A percentile compares a stretch with the other conserved stretches of the same genome.
Conservation (phyloP, 2,329 filamentous ascomycete species). For the Hypoxylon sp. region DNA sequence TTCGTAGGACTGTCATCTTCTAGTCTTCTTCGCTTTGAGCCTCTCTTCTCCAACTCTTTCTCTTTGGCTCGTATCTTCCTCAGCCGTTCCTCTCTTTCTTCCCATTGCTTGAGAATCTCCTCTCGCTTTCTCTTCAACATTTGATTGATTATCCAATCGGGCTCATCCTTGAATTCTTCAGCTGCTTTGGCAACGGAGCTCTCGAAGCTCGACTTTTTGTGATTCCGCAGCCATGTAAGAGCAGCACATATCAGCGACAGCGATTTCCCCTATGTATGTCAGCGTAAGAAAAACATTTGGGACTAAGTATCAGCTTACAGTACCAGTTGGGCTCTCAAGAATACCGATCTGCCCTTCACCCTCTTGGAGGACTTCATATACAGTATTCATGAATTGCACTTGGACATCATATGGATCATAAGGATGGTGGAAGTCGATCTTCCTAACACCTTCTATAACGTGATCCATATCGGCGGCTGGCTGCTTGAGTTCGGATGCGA, state of each 20-base stretch:
- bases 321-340: slow-evolving; percentile 93
- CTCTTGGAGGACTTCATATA: slow-evolving; percentile 81
- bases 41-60: slow-evolving; percentile 66
- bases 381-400: slow-evolving; percentile 84
- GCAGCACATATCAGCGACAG: slow-evolving; percentile 90
- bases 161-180: slow-evolving; percentile 72
- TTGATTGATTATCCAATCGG: slow-evolving; percentile 86
- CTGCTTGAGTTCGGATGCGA: background rate
- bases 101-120: slow-evolving; percentile 74
- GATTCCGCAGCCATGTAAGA: slow-evolving; percentile 88
- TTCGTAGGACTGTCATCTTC: slow-evolving; percentile 51
- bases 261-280: slow-evolving; percentile 78
- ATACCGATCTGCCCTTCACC: slow-evolving; percentile 83
- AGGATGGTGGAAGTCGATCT: slow-evolving; percentile 83
- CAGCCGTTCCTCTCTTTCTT: slow-evolving; percentile 80
- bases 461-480: slow-evolving; percentile 43
- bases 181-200: slow-evolving; percentile 61
- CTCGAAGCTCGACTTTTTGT: slow-evolving; percentile 74
- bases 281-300: slow-evolving; percentile 24
- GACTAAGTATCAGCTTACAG: slow-evolving; percentile 56
- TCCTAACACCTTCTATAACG: slow-evolving; percentile 45
- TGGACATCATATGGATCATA: slow-evolving; percentile 91
- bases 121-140: slow-evolving; percentile 76
- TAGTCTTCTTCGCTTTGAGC: slow-evolving; percentile 60
- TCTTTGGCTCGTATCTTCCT: slow-evolving; percentile 73